Evolutionary conservation across 2,329 filamentous ascomycete species (phyloP).

Genomic region (Penicillium glabrum): DNA sequence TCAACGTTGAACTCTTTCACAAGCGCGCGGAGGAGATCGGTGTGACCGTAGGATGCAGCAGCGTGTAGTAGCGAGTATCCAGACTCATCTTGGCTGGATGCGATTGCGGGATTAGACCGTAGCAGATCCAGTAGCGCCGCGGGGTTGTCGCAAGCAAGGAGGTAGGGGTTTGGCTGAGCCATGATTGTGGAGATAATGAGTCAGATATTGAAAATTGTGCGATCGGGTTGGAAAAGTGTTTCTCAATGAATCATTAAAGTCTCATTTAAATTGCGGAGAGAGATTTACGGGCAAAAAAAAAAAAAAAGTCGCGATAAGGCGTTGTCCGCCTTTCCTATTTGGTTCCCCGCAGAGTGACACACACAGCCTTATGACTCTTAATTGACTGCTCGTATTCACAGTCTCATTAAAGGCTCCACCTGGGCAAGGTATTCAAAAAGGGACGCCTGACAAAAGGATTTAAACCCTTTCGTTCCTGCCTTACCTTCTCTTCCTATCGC

Average conservation of each 20-base stretch:
- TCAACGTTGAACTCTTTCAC: constrained; percentile 75
- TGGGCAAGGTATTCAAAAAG: background rate
- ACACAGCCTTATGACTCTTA: constrained; percentile 11
- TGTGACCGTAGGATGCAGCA: constrained; percentile 86
- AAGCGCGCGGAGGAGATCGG: constrained; percentile 73
- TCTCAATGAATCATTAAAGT: background rate
- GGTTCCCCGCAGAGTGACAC: constrained; percentile 23
- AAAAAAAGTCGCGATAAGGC: constrained; percentile 8
- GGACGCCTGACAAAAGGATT: background rate
- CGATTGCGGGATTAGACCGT: constrained; percentile 70
- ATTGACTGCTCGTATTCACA: background rate
- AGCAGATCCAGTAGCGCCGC: constrained; percentile 72
- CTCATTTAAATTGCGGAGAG: background rate
- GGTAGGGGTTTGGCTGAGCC: constrained; percentile 60
- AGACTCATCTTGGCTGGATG: constrained; percentile 78
- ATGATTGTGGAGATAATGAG: constrained; percentile 22
- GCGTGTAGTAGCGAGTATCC: constrained; percentile 95
- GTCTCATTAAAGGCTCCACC: background rate
- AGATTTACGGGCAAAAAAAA: background rate
- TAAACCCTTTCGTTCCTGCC: background rate
- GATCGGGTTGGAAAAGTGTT: background rate
- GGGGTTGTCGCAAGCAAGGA: constrained; percentile 81
- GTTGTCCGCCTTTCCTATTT: constrained; percentile 17
- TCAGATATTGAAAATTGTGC: background rate
- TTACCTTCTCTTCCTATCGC: background rate